Conservation (phyloP, 2,329 filamentous ascomycete species). For the Colletotrichum abscissum region DNA sequence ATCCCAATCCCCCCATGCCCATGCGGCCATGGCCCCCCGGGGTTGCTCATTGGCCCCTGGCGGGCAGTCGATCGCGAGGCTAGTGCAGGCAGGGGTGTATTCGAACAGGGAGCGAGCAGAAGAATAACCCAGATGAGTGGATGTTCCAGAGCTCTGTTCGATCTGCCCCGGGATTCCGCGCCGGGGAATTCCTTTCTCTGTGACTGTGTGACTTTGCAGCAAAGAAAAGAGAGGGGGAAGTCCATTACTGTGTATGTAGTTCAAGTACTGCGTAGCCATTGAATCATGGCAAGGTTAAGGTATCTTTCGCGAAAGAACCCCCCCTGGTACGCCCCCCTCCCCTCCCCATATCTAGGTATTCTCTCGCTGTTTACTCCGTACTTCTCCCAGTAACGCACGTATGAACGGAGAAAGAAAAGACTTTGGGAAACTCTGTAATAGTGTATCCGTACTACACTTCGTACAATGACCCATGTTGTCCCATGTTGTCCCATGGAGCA, state of each 20-base stretch:
- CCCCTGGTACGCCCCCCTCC: background rate
- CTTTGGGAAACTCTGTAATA: background rate
- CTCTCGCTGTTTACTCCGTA: background rate
- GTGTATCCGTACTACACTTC: background rate
- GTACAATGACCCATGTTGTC: background rate
- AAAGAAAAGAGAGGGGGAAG: background rate
- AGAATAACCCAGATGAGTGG: constrained; percentile 32
- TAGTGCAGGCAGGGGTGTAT: constrained; percentile 27
- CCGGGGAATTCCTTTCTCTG: constrained; percentile 22
- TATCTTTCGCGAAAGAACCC: background rate
- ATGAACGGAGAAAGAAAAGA: constrained; percentile 3
- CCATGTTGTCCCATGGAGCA: background rate
- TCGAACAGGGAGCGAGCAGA: constrained; percentile 16
- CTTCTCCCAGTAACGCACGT: constrained; percentile 1
- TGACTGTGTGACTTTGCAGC: constrained; percentile 12
- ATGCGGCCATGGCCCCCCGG: background rate
- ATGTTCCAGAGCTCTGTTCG: constrained; percentile 33
- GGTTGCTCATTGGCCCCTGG: constrained; percentile 25
- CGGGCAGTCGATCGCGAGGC: constrained; percentile 27
- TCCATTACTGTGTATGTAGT: background rate
- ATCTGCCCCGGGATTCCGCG: constrained; percentile 34
- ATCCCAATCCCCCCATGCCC: background rate
- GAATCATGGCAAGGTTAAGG: background rate
- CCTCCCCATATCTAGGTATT: background rate
- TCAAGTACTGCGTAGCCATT: background rate